These are phyloP conservation scores for Microbotryum scabiosae DNA, from an alignment of 1,284 basidiomycete genomes.

Conservation along the genomic window DNA sequence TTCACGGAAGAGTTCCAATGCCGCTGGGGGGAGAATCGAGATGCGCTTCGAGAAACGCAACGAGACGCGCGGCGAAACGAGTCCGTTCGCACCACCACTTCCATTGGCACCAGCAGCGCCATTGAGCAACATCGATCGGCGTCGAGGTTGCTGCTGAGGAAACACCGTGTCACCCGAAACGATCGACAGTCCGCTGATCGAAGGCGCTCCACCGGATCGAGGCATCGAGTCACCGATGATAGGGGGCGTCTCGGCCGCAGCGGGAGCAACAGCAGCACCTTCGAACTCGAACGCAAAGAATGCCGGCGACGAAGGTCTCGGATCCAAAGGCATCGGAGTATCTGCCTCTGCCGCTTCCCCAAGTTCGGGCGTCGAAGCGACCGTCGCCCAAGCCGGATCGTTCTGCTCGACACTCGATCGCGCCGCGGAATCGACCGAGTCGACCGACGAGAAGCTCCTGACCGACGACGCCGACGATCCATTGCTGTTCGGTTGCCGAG, in stretches of 20 bases:
- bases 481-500: too few species aligned
- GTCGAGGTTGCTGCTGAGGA: constrained; percentile 2
- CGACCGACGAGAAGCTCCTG: too few species aligned
- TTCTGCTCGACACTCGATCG: too few species aligned
- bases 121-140: background rate
- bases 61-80: constrained; percentile 33
- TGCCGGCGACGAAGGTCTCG: constrained; percentile 6
- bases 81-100: constrained; percentile 1
- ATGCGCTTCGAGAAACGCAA: constrained; percentile 36
- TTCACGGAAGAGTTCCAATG: constrained; percentile 35
- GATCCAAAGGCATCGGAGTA: too few species aligned
- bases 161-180: constrained; percentile 1
- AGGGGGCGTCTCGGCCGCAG: constrained; percentile 17
- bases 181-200: too few species aligned
- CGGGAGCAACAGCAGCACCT: constrained; percentile 16
- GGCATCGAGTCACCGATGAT: background rate
- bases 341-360: too few species aligned
- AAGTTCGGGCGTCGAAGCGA: too few species aligned
- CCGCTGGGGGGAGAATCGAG: constrained; percentile 36
- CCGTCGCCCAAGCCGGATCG: too few species aligned
- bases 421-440: too few species aligned
- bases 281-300: constrained; percentile 32
- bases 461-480: too few species aligned
- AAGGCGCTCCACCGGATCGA: background rate
- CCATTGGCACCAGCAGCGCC: background rate